Percentiles rank a stretch among this genome's conserved stretches.
Conservation (phyloP, 345 rosid species). For the Aquilaria sinensis region DNA sequence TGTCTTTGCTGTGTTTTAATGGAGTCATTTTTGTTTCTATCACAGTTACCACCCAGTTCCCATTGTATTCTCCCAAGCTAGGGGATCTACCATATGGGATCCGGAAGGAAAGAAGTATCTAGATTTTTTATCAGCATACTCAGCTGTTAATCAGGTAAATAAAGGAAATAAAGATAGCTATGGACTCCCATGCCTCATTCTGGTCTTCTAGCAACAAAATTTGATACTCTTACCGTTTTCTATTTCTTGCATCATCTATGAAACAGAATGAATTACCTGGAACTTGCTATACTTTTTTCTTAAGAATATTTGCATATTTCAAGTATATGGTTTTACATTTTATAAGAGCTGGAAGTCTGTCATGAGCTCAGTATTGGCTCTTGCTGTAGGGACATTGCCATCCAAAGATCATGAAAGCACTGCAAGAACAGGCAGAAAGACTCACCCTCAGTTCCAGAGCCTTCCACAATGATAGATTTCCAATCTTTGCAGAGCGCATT, state of each 20-base stretch:
- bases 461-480: conserved; percentile 82
- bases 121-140: conserved; percentile 91
- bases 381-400: conserved; percentile 83
- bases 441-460: conserved; percentile 90
- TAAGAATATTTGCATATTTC: too few relatives aligned
- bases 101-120: conserved; percentile 92
- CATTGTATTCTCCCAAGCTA: conserved; percentile 86
- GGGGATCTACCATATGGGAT: conserved; percentile 78
- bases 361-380: neutral
- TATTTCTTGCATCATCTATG: too few relatives aligned
- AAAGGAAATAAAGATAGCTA: neutral
- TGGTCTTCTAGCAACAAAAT: neutral
- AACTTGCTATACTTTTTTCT: too few relatives aligned
- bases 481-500: conserved; percentile 69
- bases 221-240: too few relatives aligned
- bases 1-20: neutral
- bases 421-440: conserved; percentile 75
- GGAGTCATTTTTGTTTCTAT: conserved; percentile 10
- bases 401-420: conserved; percentile 79
- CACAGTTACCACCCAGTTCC: conserved; percentile 96
- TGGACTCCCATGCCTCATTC: neutral
- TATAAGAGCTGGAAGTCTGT: neutral
- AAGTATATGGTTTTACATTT: neutral
- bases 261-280: too few relatives aligned
- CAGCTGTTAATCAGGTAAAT: conserved; percentile 90